Base-by-base conservation (phyloP, 2,329 filamentous ascomycete genomes). In the Fusarium ambrosium region DNA sequence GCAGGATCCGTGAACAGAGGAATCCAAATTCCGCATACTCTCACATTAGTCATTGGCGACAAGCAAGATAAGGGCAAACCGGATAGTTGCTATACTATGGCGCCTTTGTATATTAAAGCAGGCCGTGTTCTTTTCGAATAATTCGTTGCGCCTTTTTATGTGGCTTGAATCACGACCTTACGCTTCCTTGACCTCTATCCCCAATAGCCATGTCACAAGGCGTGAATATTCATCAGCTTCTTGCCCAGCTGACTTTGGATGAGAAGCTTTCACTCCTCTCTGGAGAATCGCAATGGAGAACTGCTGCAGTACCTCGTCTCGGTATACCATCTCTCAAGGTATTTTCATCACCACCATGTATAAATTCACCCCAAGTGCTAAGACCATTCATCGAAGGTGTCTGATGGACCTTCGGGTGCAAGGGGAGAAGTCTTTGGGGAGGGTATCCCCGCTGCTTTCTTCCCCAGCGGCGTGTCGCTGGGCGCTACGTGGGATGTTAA, bases 1-100 rank as follows among this genome's bases (percentile, higher is more conserved):
- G 72, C 16, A 62, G 72, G 72, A 75, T 74, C 64, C 56, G 72
- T 11, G 37, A n/a, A 18, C 18, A 41, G 37, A 41, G 37, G 37
- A 41, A 41, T 41, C n/a, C 10, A 6, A 41, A 41, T 41, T 41
- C 37, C 37, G 37, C 18, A 11, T n/a, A 20, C 37, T 20, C 37
- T 10, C 18, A n/a, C 37, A 41, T 41, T n/a, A n/a, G 37, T 41
- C 37, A 41, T 41, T 41, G 9, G 18, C 10, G 37, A 18, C 37
- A n/a, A n/a, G 18, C 9, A 41, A 41, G 37, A 41, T 20, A 41
- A 41, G 37, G 18, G 4, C n/a, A n/a, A 41, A n/a, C 8, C 11
- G 6, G 18, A 41, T n/a, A n/a, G 5, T n/a, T 41, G 18, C 4
- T 6, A 5, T n/a, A n/a, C 9, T n/a, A 18, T 10, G 37, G 16